A percentile compares a stretch with the other conserved stretches of the same genome.
Conservation (phyloP, 208 protist species). For the Acanthamoeba triangularis region DNA sequence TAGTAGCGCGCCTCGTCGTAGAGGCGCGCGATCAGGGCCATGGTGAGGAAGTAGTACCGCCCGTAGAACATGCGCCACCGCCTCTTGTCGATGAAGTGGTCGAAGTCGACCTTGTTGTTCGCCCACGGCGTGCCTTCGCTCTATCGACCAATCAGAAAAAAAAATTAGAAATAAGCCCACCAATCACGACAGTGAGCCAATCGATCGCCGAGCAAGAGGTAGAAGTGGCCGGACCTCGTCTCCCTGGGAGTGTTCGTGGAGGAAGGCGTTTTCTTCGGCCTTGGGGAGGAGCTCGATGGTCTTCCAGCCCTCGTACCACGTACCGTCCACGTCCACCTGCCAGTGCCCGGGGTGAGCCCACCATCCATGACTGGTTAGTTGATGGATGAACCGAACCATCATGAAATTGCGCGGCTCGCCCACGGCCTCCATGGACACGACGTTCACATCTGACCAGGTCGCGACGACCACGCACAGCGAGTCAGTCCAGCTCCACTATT, state of each 20-base stretch:
- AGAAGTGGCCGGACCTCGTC: no score
- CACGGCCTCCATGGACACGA: neutral
- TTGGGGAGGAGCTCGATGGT: slow-evolving; percentile 24
- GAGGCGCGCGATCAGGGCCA: neutral
- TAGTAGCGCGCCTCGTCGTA: slow-evolving; percentile 8
- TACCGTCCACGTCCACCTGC: slow-evolving; percentile 2
- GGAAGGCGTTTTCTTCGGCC: slow-evolving; percentile 27
- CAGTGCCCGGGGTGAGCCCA: no score
- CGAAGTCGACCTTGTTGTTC: slow-evolving; percentile 23
- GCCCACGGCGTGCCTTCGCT: neutral
- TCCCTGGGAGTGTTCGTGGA: neutral
- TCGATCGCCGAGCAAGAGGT: no score
- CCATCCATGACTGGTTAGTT: no score
- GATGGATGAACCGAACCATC: no score
- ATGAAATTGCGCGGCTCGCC: slow-evolving; percentile 48
- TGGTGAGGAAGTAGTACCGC: slow-evolving; percentile 17
- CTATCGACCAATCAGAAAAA: no score
- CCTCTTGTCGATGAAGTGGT: neutral
- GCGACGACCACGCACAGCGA: no score
- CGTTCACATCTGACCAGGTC: slow-evolving; percentile 22
- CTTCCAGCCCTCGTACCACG: slow-evolving; percentile 30
- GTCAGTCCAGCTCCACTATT: no score
- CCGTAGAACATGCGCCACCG: slow-evolving; percentile 37
- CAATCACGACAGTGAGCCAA: no score
- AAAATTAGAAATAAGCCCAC: no score